Conservation (phyloP, 2,329 filamentous ascomycete genomes). For the Fusarium bulbicola region DNA sequence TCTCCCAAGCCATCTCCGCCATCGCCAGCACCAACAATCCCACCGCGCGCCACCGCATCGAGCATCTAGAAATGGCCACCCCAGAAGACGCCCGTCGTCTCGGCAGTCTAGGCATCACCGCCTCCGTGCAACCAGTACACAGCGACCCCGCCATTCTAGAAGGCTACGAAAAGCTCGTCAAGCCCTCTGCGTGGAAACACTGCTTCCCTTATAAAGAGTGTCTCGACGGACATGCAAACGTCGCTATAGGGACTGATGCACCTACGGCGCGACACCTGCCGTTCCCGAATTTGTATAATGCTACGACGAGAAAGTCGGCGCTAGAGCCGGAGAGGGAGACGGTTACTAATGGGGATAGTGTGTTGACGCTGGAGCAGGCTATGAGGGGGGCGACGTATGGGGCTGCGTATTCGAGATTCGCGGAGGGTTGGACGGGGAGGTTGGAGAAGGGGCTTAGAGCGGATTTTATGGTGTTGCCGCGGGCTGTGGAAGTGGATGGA, state of each 20-base stretch:
- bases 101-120: constrained; percentile 67
- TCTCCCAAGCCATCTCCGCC: constrained; percentile 65
- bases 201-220: constrained; percentile 73
- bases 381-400: constrained; percentile 64
- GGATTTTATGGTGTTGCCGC: constrained; percentile 58
- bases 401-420: constrained; percentile 66
- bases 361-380: constrained; percentile 62
- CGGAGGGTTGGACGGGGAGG: constrained; percentile 62
- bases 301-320: constrained; percentile 65
- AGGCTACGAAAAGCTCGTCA: constrained; percentile 68
- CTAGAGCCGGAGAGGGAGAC: constrained; percentile 54
- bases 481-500: background rate
- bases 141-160: constrained; percentile 68
- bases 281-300: constrained; percentile 66
- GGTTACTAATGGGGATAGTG: constrained; percentile 62
- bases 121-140: constrained; percentile 67
- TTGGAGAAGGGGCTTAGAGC: constrained; percentile 63
- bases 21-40: constrained; percentile 56
- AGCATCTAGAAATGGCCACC: constrained; percentile 70
- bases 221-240: constrained; percentile 59
- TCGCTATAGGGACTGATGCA: constrained; percentile 68
- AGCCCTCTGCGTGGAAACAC: constrained; percentile 60
- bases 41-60: constrained; percentile 66
- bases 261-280: constrained; percentile 66
- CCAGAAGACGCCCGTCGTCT: constrained; percentile 64